Base-by-base conservation (phyloP, 495 filamentous ascomycete species). In the Xylaria nigripes region DNA sequence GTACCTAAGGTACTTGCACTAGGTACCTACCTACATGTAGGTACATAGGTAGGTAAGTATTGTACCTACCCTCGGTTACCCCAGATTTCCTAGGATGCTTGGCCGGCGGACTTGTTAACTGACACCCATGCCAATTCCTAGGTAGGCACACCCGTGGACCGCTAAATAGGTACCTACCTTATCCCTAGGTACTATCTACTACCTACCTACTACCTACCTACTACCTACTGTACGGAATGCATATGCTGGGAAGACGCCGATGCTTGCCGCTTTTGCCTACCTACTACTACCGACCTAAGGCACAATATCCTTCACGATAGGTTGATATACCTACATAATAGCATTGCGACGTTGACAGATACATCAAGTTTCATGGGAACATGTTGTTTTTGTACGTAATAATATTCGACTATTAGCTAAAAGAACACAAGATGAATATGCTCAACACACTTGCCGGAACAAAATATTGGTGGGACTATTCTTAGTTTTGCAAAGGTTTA, bases 321-420 rank as follows among this genome's bases (percentile, higher is more conserved):
- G n/a, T n/a, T n/a, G n/a, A n/a, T n/a, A 34, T 44, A 41, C 23
- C 36, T 48, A 36, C 32, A 36, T 40, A 12, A 18, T 40, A 16
- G n/a, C n/a, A n/a, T n/a, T 18, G 46, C 53, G 53, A 44, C 45
- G 42, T 45, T 34, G 40, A 45, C 40, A 25, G 15, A 29, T 45
- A 21, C 30, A 34, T 38, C 15, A n/a, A 34, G 21, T 27, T 21
- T 2, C 19, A 36, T n/a, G 27, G 22, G n/a, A 10, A 48, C 19
- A 42, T 48, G 24, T 24, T 23, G 27, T 21, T 55, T 21, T 55
- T 21, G 23, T 22, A 50, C 53, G 48, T 43, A 45, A 0, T 42
- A 49, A 29, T 45, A 30, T 25, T 55, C 48, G 45, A 55, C n/a
- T 36, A 55, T 55, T 55, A 55, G 53, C 53, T 55, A 55, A 55